Evolutionary conservation across 2,329 filamentous ascomycete species (phyloP), one percentile per base, ranked within the genome.

Genomic region (Trichoderma oligosporum): DNA sequence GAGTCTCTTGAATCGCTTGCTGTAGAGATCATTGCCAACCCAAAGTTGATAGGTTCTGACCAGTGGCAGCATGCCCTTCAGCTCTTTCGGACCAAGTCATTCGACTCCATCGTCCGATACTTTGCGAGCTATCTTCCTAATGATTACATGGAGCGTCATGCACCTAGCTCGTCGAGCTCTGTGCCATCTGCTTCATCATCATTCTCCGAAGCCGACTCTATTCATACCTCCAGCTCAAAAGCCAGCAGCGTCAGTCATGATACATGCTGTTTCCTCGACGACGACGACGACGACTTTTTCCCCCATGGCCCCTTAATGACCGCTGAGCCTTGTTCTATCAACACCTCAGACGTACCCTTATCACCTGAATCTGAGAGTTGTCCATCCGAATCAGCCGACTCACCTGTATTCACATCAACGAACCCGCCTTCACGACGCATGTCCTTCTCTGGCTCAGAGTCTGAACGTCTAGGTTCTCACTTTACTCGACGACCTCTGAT

Each of bases 21-120:
- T n/a, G 71, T 82, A 63, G 81, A 84, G 70, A 84, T 84, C 66
- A 81, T 84, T 62, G 80, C 77, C 65, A 83, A 83, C 70, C 81
- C 82, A 14, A 74, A 74, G 55, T 73, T 84, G 61, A 80, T 84
- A 70, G 81, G 79, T 57, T 81, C 79, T 46, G 74, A 81, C 16
- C 81, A 83, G 71, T 84, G 82, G 82, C 76, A 81, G 62, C 71
- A 78, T 62, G 82, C 82, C 24, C 66, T 83, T 25, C 81, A 84
- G 65, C 77, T 84, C 55, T 84, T 84, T 65, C 78, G 82, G 12
- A 81, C 81, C 8, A 78, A 74, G 64, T 83, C 80, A 2, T 77
- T 83, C 56, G 82, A 84, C 67, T 83, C 81, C 16, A 78, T 84
- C 60, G 79, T 84, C 60, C 75, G 81, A 61, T 83, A 81, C 66